A percentile compares a stretch with the other conserved stretches of the same genome.
phyloP scores from a whole-genome alignment of 2,329 filamentous ascomycete species.

The Amauroascus verrucosus region DNA sequence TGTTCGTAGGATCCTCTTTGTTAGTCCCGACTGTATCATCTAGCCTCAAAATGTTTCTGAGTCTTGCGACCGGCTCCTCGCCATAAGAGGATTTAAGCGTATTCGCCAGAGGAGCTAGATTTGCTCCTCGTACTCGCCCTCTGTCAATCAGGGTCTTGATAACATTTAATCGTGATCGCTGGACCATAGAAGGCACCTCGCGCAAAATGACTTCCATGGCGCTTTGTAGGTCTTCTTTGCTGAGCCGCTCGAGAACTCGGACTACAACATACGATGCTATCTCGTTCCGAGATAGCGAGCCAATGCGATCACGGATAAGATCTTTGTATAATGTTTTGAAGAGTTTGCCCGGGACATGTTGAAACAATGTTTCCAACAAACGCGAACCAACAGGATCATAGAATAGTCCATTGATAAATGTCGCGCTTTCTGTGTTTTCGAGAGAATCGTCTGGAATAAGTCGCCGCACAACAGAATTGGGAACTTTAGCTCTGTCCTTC shows the following conservation, averaged over 20 bases:
- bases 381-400: conserved; percentile 88
- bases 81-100: conserved; percentile 50
- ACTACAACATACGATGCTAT: conserved; percentile 82
- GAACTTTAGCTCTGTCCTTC: conserved; percentile 55
- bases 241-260: conserved; percentile 68
- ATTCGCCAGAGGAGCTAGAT: conserved; percentile 46
- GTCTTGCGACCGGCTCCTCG: conserved; percentile 40
- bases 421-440: conserved; percentile 61
- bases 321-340: conserved; percentile 81
- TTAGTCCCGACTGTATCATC: conserved; percentile 42
- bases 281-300: conserved; percentile 75
- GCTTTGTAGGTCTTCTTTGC: conserved; percentile 71
- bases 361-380: conserved; percentile 75
- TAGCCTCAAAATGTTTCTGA: conserved; percentile 52
- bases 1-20: conserved; percentile 14
- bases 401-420: conserved; percentile 74
- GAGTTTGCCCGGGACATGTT: conserved; percentile 68
- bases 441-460: conserved; percentile 73
- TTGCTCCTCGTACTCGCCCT: conserved; percentile 56
- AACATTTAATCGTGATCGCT: conserved; percentile 65
- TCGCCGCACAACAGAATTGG: conserved; percentile 60
- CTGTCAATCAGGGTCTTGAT: conserved; percentile 75
- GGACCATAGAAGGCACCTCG: conserved; percentile 61
- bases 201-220: conserved; percentile 63
- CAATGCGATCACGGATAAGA: conserved; percentile 69